A percentile compares a stretch with the other conserved stretches of the same genome.
Conservation (phyloP, 805 yeast genomes). For the Candida ascalaphidarum region DNA sequence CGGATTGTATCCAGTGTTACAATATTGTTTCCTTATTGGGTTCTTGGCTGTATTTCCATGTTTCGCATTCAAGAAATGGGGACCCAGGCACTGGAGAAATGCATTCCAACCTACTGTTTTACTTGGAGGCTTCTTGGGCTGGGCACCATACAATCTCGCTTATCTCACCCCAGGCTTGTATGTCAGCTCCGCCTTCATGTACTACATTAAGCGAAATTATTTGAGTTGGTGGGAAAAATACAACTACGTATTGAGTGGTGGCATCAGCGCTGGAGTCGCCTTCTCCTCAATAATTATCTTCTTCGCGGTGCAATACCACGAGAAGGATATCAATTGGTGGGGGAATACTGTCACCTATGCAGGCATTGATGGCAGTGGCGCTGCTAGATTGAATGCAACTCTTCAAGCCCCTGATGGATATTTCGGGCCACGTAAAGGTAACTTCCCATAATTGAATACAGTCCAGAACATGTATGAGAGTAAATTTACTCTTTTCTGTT, state of each 20-base stretch:
- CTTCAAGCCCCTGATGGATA: conserved; percentile 21
- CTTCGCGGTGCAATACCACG: conserved; percentile 6
- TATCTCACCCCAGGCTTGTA: conserved; percentile 6
- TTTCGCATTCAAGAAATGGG: not conserved
- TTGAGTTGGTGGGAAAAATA: conserved; percentile 6
- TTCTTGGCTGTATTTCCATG: not conserved
- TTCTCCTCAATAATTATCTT: conserved; percentile 5
- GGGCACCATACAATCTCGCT: conserved; percentile 6
- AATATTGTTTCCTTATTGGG: conserved; percentile 24
- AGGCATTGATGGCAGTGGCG: not conserved
- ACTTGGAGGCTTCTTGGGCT: conserved; percentile 4
- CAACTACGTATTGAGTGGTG: conserved; percentile 6
- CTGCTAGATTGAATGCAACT: conserved; percentile 9
- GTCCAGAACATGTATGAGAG: no score
- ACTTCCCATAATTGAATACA: conserved; percentile 18
- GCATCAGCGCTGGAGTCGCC: conserved; percentile 5
- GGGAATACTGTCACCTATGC: conserved; percentile 10
- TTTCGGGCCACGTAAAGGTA: conserved; percentile 26
- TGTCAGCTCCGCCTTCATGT: conserved; percentile 3
- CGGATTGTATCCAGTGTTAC: conserved; percentile 19
- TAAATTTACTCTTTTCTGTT: no score
- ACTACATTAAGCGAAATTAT: conserved; percentile 2
- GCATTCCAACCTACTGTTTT: conserved; percentile 8
- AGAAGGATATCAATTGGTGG: conserved; percentile 12
- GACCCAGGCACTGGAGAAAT: no score